Evolutionary conservation across 139 green algal genomes (phyloP), one percentile per base, ranked within the genome.

Genomic region (Chlorella sp.): DNA sequence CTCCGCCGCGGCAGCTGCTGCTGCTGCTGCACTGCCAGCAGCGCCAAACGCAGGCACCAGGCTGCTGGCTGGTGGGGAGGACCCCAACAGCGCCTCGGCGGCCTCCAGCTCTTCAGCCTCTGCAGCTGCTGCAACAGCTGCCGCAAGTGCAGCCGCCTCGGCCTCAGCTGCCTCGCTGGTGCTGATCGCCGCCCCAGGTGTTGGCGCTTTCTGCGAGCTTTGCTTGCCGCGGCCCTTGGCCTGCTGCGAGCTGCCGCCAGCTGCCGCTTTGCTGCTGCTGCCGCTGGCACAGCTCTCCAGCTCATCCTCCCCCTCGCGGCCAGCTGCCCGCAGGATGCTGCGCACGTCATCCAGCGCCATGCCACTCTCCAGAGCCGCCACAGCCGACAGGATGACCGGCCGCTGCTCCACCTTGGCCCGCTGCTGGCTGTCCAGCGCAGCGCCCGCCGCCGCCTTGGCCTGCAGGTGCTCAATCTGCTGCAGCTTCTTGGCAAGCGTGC

Each of bases 401-500:
- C 87, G 84, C 64, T 92, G 76, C 8, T 86, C 68, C 44, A 96
- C 17, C 81, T 98, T 98, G 56, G 89, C 92, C 3, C 74, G 73
- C 90, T 98, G 95, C 91, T 98, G 95, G 19, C 86, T 62, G 67
- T 98, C 94, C 70, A 98, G 86, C 1, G 73, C 16, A 9, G 24
- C 41, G 0, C 87, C 90, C 0, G n/a, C 64, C 32, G 41, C 64
- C 73, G 80, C 34, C 20, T 87, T 85, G 24, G 14, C 80, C 54
- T 92, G 89, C 46, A 96, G 74, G 28, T 51, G 69, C 24, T 91
- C 87, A 28, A 96, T 89, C 90, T 97, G 94, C 88, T 96, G 92
- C 87, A 98, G 85, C 93, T 98, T 98, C 86, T 96, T 96, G 24
- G 74, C 58, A 77, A 98, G 44, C 26, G 84, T 87, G n/a, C 92